Conservation (phyloP, 179 eudicot genomes). For the Beta lomatogona region DNA sequence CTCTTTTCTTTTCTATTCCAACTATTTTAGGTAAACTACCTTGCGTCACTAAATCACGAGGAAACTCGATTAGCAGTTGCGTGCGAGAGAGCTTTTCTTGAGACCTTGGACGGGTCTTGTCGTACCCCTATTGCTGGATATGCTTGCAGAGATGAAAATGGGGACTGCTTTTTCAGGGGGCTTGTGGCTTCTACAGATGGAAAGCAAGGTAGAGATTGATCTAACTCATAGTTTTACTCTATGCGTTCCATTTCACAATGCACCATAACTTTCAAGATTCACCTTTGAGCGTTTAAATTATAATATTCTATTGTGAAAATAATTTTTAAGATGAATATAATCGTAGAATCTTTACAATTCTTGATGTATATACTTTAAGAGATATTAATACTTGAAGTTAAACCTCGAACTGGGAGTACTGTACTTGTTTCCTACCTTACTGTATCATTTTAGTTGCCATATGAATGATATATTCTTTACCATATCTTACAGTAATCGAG, state of each 20-base stretch:
- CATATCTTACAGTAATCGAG: slow-evolving; percentile 63
- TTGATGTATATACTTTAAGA: too few relatives aligned
- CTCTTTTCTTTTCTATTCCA: neutral
- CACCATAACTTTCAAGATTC: too few relatives aligned
- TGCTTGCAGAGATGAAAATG: slow-evolving; percentile 67
- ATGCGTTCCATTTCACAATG: too few relatives aligned
- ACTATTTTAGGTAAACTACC: slow-evolving; percentile 57
- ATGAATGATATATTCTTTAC: neutral
- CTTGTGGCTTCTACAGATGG: slow-evolving; percentile 95
- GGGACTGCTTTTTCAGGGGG: slow-evolving; percentile 79
- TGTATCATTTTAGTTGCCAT: neutral
- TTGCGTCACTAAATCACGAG: slow-evolving; percentile 81
- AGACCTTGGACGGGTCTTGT: slow-evolving; percentile 82
- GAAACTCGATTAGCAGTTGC: slow-evolving; percentile 90
- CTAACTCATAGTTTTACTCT: neutral
- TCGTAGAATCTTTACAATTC: too few relatives aligned
- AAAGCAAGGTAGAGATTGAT: slow-evolving; percentile 53
- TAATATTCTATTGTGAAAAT: too few relatives aligned
- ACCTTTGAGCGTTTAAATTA: too few relatives aligned
- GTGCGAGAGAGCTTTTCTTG: slow-evolving; percentile 86
- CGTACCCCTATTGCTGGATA: slow-evolving; percentile 98
- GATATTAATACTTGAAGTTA: too few relatives aligned
- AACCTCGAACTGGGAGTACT: too few relatives aligned
- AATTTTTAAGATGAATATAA: too few relatives aligned
- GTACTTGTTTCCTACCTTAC: neutral